These are phyloP conservation scores for Periconia sp. DNA, from an alignment of 2,329 filamentous ascomycete species.

Conservation along the genomic window DNA sequence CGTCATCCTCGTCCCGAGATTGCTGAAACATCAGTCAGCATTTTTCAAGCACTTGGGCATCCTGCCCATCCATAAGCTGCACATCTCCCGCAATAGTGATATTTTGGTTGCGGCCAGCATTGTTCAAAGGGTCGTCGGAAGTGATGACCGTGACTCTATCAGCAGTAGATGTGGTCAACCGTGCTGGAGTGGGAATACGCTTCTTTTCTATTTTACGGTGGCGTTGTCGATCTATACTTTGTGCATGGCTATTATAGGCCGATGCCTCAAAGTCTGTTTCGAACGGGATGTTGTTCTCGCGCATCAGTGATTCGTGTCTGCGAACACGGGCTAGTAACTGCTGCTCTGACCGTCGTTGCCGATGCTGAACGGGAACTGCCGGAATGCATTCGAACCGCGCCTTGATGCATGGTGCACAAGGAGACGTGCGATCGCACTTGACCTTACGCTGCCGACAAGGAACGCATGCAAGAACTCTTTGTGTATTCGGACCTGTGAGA, in stretches of 20 bases:
- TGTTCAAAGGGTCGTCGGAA: too few species aligned
- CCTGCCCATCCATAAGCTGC: too few species aligned
- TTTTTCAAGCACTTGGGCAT: too few species aligned
- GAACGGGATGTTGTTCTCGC: constrained; percentile 71
- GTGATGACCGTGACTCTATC: too few species aligned
- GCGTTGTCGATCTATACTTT: constrained; percentile 6
- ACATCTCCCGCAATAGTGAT: too few species aligned
- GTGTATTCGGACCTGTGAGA: too few species aligned
- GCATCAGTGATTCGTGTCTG: constrained; percentile 70
- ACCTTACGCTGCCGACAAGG: constrained; percentile 67
- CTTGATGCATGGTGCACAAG: constrained; percentile 41
- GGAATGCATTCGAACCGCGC: constrained; percentile 43
- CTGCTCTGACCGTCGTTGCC: constrained; percentile 68
- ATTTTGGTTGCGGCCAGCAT: too few species aligned
- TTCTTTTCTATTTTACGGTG: constrained; percentile 30
- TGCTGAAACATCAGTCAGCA: too few species aligned
- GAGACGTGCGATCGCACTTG: constrained; percentile 44
- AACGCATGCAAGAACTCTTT: constrained; percentile 63
- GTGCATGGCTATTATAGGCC: constrained; percentile 19
- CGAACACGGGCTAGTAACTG: constrained; percentile 73
- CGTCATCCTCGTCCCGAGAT: too few species aligned
- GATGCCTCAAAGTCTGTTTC: constrained; percentile 65
- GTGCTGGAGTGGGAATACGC: constrained; percentile 15
- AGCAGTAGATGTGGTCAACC: not conserved
- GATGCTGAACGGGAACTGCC: constrained; percentile 57